Conservation (phyloP, 1,139 yeast species). For the Diutina mesorugosa region DNA sequence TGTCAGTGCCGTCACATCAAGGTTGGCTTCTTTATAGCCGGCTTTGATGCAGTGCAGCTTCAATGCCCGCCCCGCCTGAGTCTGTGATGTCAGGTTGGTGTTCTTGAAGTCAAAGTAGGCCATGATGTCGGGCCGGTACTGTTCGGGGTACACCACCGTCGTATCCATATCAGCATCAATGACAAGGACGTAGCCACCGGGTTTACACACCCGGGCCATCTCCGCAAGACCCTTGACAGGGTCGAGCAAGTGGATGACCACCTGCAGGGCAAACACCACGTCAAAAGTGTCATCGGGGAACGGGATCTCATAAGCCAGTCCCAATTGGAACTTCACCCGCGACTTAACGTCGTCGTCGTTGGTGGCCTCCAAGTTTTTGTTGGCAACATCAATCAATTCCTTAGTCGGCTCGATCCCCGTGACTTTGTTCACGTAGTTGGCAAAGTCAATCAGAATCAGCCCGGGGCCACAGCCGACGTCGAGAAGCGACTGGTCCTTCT, state of each 20-base stretch:
- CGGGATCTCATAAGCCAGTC: slow-evolving; percentile 18
- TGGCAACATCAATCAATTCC: slow-evolving; percentile 17
- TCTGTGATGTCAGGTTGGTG: slow-evolving; percentile 3
- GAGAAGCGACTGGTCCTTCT: slow-evolving; percentile 15
- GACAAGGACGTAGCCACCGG: slow-evolving; percentile 11
- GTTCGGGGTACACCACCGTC: slow-evolving; percentile 11
- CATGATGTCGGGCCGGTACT: slow-evolving; percentile 7
- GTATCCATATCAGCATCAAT: slow-evolving; percentile 18
- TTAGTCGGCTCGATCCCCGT: slow-evolving; percentile 22
- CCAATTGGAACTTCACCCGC: slow-evolving; percentile 14
- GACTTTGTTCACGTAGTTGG: slow-evolving; percentile 18
- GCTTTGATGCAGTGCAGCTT: slow-evolving; percentile 10
- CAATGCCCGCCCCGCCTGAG: slow-evolving; percentile 9
- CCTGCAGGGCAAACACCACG: slow-evolving; percentile 26
- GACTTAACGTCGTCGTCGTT: slow-evolving; percentile 6
- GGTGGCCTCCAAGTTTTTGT: slow-evolving; percentile 4
- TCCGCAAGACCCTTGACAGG: slow-evolving; percentile 9
- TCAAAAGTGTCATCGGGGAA: slow-evolving; percentile 24
- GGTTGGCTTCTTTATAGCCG: slow-evolving; percentile 8
- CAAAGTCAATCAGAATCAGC: slow-evolving; percentile 23
- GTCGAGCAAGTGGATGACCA: slow-evolving; percentile 21
- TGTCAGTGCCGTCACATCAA: slow-evolving; percentile 7
- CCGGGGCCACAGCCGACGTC: slow-evolving; percentile 35
- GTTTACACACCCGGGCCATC: slow-evolving; percentile 6
- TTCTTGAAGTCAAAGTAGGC: slow-evolving; percentile 4